A percentile compares a stretch with the other conserved stretches of the same genome.
Conservation (phyloP, 169 alveolate genomes). For the Eimeria maxima region DNA sequence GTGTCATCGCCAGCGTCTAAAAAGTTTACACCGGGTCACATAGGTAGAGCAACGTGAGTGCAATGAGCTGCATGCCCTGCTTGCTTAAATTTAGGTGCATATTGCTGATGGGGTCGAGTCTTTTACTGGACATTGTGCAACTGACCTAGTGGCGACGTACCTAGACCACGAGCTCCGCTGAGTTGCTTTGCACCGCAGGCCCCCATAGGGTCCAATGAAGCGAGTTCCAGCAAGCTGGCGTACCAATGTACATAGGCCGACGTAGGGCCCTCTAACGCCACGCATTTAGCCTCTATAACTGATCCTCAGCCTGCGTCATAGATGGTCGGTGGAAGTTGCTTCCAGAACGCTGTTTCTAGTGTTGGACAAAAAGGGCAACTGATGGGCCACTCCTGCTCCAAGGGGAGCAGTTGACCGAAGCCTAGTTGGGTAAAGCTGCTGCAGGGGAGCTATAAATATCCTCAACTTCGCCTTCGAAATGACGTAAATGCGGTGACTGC, state of each 20-base stretch:
- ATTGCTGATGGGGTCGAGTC: not conserved
- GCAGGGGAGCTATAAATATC: not conserved
- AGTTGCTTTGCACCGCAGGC: slow-evolving; percentile 55
- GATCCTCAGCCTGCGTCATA: not conserved
- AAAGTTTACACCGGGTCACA: not conserved
- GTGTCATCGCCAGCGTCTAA: not conserved
- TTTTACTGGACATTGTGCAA: not conserved
- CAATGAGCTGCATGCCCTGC: not conserved
- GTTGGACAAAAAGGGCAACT: not conserved
- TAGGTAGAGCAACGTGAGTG: not conserved
- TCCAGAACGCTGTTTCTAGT: not conserved
- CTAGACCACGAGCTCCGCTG: slow-evolving; percentile 23
- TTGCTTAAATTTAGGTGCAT: not conserved
- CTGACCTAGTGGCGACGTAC: slow-evolving; percentile 35
- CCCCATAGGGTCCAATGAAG: slow-evolving; percentile 54
- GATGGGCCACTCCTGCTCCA: not conserved
- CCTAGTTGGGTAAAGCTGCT: not conserved
- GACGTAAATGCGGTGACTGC: not conserved
- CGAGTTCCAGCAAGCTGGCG: slow-evolving; percentile 1
- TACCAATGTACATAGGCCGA: not conserved
- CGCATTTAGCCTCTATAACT: not conserved
- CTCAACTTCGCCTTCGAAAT: not conserved
- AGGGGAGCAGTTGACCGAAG: not conserved
- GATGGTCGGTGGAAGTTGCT: not conserved
- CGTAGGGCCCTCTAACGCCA: not conserved